phyloP scores from a whole-genome alignment of 2,329 filamentous ascomycete genomes.

The Septoria petroselini region DNA sequence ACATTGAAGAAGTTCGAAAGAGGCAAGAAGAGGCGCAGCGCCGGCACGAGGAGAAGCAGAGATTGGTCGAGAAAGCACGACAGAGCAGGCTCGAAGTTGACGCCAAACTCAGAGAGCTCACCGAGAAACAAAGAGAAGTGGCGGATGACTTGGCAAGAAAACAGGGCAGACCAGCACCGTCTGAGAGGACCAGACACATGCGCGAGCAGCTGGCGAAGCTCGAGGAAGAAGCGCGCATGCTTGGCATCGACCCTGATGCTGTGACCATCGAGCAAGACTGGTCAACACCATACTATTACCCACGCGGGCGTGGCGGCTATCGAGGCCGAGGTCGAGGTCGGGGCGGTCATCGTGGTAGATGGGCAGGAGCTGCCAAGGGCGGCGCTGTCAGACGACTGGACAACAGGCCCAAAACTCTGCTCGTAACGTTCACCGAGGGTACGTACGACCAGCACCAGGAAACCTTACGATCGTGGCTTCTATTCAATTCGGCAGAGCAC shows the following conservation, averaged over 20 bases:
- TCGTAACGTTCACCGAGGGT: slow-evolving; percentile 52
- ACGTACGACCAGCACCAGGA: slow-evolving; percentile 67
- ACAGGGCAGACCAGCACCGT: slow-evolving; percentile 37
- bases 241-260: slow-evolving; percentile 64
- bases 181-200: slow-evolving; percentile 60
- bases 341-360: slow-evolving; percentile 46
- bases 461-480: slow-evolving; percentile 65
- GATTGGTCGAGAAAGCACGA: slow-evolving; percentile 62
- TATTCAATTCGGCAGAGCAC: slow-evolving; percentile 39
- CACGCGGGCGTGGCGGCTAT: slow-evolving; percentile 29
- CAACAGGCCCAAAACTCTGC: slow-evolving; percentile 68
- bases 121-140: slow-evolving; percentile 62
- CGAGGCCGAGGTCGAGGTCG: slow-evolving; percentile 44
- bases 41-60: slow-evolving; percentile 62
- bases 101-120: slow-evolving; percentile 60
- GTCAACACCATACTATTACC: slow-evolving; percentile 12
- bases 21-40: slow-evolving; percentile 72
- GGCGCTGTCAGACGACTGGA: slow-evolving; percentile 65
- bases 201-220: slow-evolving; percentile 69
- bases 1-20: slow-evolving; percentile 65
- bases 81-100: slow-evolving; percentile 63
- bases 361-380: slow-evolving; percentile 43
- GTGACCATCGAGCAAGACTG: slow-evolving; percentile 27
- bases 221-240: slow-evolving; percentile 66
- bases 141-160: slow-evolving; percentile 62